Evolutionary conservation across 192 early-diverging fungal genomes (phyloP).

Genomic region (Diversispora epigaea): DNA sequence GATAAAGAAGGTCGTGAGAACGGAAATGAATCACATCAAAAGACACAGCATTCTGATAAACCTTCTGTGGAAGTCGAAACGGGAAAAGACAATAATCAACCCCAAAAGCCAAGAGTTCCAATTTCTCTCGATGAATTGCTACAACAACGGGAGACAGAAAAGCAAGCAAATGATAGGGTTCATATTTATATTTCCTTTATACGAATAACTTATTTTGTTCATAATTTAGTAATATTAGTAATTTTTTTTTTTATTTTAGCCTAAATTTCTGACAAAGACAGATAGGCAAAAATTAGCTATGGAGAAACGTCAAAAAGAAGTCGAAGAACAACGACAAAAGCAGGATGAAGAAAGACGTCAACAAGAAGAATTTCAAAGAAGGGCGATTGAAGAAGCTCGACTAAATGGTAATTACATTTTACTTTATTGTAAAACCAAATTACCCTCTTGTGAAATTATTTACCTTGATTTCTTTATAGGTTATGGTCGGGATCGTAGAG

Average conservation of each 20-base stretch:
- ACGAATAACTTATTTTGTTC: background rate
- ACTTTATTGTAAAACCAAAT: background rate
- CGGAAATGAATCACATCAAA: background rate
- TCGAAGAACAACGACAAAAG: constrained; percentile 62
- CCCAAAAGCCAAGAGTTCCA: constrained; percentile 50
- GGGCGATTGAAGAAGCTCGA: constrained; percentile 48
- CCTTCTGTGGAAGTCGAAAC: constrained; percentile 29
- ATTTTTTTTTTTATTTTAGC: constrained; percentile 43
- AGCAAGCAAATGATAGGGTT: constrained; percentile 60
- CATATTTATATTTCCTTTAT: background rate
- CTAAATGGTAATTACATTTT: constrained; percentile 34
- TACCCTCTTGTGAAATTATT: background rate
- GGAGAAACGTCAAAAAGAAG: constrained; percentile 77
- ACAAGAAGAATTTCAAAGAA: constrained; percentile 54
- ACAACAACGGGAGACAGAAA: constrained; percentile 64
- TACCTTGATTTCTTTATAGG: background rate
- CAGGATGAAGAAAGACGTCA: constrained; percentile 67
- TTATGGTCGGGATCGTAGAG: constrained; percentile 25
- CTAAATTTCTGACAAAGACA: constrained; percentile 88
- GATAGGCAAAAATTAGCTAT: constrained; percentile 87
- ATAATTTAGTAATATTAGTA: background rate
- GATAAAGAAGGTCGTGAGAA: constrained; percentile 25
- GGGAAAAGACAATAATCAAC: background rate
- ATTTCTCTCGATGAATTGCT: constrained; percentile 79
- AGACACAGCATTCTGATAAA: constrained; percentile 12